These are phyloP conservation scores for Fomitopsis betulina DNA, from an alignment of 1,284 basidiomycete species.

Conservation along the genomic window DNA sequence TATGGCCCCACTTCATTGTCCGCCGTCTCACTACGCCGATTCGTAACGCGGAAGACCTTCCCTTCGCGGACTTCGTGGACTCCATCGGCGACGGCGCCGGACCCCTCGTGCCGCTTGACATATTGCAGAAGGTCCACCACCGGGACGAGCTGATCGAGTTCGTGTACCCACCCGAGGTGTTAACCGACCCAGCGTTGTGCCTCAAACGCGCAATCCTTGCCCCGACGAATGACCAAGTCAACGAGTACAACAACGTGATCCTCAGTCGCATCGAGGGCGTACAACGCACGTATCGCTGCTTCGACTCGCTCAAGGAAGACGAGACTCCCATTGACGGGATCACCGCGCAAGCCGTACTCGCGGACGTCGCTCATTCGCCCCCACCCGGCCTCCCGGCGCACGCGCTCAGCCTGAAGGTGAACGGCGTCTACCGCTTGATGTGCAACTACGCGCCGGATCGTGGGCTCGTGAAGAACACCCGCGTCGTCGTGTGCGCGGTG, in stretches of 20 bases:
- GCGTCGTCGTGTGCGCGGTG: slow-evolving; percentile 28
- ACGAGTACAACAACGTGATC: slow-evolving; percentile 31
- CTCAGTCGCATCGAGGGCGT: slow-evolving; percentile 22
- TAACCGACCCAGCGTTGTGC: slow-evolving; percentile 24
- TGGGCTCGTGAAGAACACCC: slow-evolving; percentile 37
- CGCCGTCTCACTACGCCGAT: slow-evolving; percentile 29
- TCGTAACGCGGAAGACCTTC: slow-evolving; percentile 32
- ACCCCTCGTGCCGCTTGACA: slow-evolving; percentile 21
- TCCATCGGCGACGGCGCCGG: slow-evolving; percentile 33
- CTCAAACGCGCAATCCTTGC: slow-evolving; percentile 32
- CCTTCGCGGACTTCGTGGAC: slow-evolving; percentile 34
- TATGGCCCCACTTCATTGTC: slow-evolving; percentile 29
- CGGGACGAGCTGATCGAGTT: slow-evolving; percentile 28
- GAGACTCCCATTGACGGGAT: slow-evolving; percentile 17
- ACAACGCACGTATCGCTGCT: slow-evolving; percentile 22
- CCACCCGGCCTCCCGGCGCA: slow-evolving; percentile 30
- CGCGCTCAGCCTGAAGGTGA: slow-evolving; percentile 27
- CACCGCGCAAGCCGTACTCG: slow-evolving; percentile 19
- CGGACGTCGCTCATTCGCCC: slow-evolving; percentile 21
- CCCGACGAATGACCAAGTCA: slow-evolving; percentile 33
- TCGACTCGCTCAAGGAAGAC: slow-evolving; percentile 27
- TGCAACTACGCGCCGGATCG: slow-evolving; percentile 35
- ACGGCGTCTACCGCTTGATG: slow-evolving; percentile 32
- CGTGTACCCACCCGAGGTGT: slow-evolving; percentile 28
- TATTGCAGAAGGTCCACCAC: slow-evolving; percentile 17